Base-by-base conservation (phyloP, 177 flowering plant genomes). In the Vitis hybrid region DNA sequence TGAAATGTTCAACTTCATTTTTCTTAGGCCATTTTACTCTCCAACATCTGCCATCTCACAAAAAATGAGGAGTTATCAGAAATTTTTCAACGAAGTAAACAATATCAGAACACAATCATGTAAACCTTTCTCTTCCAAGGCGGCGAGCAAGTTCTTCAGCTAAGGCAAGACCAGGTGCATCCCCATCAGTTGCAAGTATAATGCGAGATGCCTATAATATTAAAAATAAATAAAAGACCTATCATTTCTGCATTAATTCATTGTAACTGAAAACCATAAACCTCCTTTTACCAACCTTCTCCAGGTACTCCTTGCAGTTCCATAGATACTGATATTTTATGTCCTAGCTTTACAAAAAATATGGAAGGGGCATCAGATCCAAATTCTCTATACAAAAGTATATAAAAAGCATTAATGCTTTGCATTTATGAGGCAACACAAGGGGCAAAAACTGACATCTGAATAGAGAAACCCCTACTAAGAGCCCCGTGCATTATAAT, bases 91-190 rank as follows among this genome's bases (percentile, higher is more conserved):
- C 18, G 11, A 60, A 52, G 10, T 17, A 35, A 27, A 6, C 12
- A 64, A 27, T 17, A 55, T 58, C 27, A 49, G 27, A 54, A 52
- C 30, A 56, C 60, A 55, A 40, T 52, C 50, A 49, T 17, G 15
- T 12, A 73, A 52, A 92, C 98, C 95, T 92, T 77, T 95, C 98
- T 82, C 84, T 89, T 66, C 99, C 99, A 65, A 95, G 82, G 61
- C 99, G 98, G 15, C 99, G 91, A 46, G 99, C 98, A 77, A 95
- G 89, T 82, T 93, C 99, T 82, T 91, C 98, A 52, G 99, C 96
- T 69, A 93, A 85, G 65, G 98, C 95, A 84, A 86, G 91, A 54
- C 98, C 98, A 76, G 97, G 93, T 19, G 59, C 32, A 81, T 95
- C 98, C 27, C 83, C 92, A 83, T 93, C 99, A 74, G 98, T 93